These are phyloP conservation scores for Nicotiana sylvestris DNA, from an alignment of 257 asterid genomes.

Conservation along the genomic window DNA sequence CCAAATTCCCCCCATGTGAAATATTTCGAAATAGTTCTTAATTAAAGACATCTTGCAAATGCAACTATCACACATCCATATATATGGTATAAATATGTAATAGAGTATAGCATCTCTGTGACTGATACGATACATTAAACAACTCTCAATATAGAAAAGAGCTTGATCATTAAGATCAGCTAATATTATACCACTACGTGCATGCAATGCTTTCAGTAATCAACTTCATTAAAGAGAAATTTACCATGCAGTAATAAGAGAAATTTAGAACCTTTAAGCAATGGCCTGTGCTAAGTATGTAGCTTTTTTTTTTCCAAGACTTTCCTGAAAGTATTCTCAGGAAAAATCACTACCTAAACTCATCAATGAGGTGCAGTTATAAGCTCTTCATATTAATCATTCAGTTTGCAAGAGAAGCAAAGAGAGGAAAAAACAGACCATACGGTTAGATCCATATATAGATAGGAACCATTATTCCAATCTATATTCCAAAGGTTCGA, in stretches of 20 bases:
- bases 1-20: background rate
- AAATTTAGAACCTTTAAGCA: too few species aligned
- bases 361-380: background rate
- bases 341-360: background rate
- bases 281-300: too few species aligned
- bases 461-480: background rate
- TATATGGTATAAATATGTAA: background rate
- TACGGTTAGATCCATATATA: background rate
- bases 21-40: background rate
- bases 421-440: background rate
- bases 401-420: background rate
- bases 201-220: too few species aligned
- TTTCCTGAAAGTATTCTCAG: background rate
- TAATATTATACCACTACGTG: background rate
- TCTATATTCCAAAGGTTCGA: background rate
- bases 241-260: too few species aligned
- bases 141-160: background rate
- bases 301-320: background rate
- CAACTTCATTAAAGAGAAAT: too few species aligned
- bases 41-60: background rate
- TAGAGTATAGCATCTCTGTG: background rate
- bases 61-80: background rate
- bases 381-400: conserved; percentile 7
- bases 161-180: background rate
- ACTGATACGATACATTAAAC: background rate